Conservation (phyloP, 2,329 filamentous ascomycete genomes). For the Paraphoma chrysanthemicola region DNA sequence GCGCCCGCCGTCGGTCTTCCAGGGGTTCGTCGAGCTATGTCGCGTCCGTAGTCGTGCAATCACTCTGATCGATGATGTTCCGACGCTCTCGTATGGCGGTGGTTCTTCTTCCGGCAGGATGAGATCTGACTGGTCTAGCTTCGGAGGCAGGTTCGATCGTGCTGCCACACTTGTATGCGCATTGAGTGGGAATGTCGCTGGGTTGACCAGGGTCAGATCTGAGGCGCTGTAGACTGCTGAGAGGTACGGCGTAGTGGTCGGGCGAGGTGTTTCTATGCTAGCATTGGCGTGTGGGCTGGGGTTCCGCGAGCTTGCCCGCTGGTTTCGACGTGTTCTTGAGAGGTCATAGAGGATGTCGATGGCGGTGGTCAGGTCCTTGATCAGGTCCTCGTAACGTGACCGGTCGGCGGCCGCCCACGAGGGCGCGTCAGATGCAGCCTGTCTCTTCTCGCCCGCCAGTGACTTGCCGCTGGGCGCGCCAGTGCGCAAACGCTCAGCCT, state of each 20-base stretch:
- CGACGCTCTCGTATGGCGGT: conserved; percentile 57
- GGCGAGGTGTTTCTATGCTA: conserved; percentile 21
- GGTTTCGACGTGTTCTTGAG: conserved; percentile 68
- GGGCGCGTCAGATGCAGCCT: conserved; percentile 39
- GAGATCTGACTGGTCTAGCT: conserved; percentile 52
- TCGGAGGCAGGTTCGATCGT: conserved; percentile 48
- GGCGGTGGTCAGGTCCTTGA: conserved; percentile 75
- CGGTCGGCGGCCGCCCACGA: conserved; percentile 65
- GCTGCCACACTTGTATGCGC: conserved; percentile 18
- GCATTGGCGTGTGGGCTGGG: conserved; percentile 27
- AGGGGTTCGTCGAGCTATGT: conserved; percentile 45
- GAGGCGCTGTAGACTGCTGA: conserved; percentile 49
- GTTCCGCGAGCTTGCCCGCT: conserved; percentile 21
- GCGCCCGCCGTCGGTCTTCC: conserved; percentile 46
- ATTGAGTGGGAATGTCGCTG: conserved; percentile 40
- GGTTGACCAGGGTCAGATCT: conserved; percentile 54
- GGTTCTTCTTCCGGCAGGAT: conserved; percentile 55
- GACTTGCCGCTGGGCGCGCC: conserved; percentile 42
- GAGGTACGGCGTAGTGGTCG: conserved; percentile 30
- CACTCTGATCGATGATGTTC: conserved; percentile 53
- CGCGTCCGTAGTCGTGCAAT: conserved; percentile 53
- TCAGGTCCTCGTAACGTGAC: conserved; percentile 79
- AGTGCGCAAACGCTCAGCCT: conserved; percentile 76
- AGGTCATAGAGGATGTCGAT: conserved; percentile 83
- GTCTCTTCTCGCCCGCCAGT: conserved; percentile 45